Evolutionary conservation across 768 basidiomycete species (phyloP).

Genomic region (Dioszegia crocea): DNA sequence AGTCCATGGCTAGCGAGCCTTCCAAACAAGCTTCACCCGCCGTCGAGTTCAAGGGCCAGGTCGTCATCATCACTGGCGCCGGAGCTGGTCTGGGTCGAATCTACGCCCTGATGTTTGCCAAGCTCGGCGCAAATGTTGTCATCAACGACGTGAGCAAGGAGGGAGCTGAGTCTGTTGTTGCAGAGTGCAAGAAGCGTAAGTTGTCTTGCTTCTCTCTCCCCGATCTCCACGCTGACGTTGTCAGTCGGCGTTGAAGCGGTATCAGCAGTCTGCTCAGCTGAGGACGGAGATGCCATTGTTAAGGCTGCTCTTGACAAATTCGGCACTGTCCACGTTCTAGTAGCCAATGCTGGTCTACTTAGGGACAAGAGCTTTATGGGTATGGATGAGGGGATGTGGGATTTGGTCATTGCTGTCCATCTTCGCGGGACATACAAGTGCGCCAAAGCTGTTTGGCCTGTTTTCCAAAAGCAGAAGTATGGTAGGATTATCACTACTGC

Average conservation of each 20-base stretch:
- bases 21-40: conserved; percentile 67
- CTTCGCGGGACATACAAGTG: conserved; percentile 91
- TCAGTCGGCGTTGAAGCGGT: conserved; percentile 83
- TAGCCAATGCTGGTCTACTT: conserved; percentile 90
- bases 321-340: conserved; percentile 77
- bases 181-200: conserved; percentile 76
- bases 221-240: background rate
- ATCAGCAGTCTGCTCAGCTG: conserved; percentile 76
- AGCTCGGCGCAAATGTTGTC: conserved; percentile 91
- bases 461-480: conserved; percentile 93
- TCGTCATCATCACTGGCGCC: conserved; percentile 88
- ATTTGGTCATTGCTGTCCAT: conserved; percentile 81
- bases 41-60: conserved; percentile 81
- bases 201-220: conserved; percentile 5
- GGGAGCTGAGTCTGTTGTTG: conserved; percentile 73
- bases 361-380: conserved; percentile 87
- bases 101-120: conserved; percentile 86
- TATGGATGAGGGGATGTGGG: conserved; percentile 92
- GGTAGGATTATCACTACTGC: conserved; percentile 93
- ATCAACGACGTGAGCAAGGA: conserved; percentile 91
- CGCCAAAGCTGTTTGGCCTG: conserved; percentile 89
- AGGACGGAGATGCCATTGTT: conserved; percentile 86
- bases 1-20: conserved; percentile 60
- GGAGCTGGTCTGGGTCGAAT: conserved; percentile 89
- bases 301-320: conserved; percentile 81